phyloP scores from a whole-genome alignment of 352 stramenopile species.

The Globisporangium recalcitrans region DNA sequence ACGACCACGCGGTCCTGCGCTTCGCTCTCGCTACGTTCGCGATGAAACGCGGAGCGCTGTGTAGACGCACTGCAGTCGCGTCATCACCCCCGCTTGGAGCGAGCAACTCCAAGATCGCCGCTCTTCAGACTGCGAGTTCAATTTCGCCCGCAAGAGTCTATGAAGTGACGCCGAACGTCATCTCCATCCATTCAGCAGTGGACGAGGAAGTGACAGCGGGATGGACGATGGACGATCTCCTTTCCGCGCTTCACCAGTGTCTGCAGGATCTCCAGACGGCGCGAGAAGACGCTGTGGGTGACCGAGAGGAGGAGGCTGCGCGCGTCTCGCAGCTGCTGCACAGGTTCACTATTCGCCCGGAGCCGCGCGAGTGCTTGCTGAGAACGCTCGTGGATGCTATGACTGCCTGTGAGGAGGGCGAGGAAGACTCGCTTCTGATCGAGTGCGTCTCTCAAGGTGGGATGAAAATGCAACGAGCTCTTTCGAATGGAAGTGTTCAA shows the following conservation, averaged over 20 bases:
- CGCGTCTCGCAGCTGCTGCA: slow-evolving; percentile 2
- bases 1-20: slow-evolving; percentile 17
- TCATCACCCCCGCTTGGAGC: not conserved
- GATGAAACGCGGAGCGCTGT: slow-evolving; percentile 17
- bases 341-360: not conserved
- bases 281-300: not conserved
- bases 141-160: not conserved
- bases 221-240: not conserved
- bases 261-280: slow-evolving; percentile 2
- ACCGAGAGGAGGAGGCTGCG: slow-evolving; percentile 3
- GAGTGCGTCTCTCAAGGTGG: slow-evolving; percentile 11
- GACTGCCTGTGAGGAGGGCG: slow-evolving; percentile 1
- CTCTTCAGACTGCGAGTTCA: not conserved
- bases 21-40: slow-evolving; percentile 29
- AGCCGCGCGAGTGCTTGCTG: slow-evolving; percentile 3
- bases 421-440: slow-evolving; percentile 9
- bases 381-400: slow-evolving; percentile 5
- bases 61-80: not conserved
- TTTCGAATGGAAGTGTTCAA: too few relatives aligned
- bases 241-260: slow-evolving; percentile 6
- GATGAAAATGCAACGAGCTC: not conserved
- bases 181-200: not conserved
- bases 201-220: not conserved
- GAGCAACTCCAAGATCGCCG: not conserved
- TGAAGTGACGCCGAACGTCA: not conserved